Conservation (phyloP, 345 rosid species). For the Arabidopsis arenosa region DNA sequence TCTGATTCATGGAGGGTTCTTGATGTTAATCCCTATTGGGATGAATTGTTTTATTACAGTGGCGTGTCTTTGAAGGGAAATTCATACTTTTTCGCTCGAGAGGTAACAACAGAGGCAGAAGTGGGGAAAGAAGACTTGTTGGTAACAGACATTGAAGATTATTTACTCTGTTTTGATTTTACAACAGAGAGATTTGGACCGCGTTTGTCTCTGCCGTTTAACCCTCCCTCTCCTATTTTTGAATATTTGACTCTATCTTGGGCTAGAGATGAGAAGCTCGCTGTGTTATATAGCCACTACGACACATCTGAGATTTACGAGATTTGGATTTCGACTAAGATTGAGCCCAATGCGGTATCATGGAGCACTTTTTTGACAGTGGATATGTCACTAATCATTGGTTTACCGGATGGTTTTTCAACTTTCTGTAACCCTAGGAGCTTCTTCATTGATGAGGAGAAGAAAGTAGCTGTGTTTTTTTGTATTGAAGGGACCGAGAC, state of each 20-base stretch:
- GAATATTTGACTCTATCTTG: not conserved
- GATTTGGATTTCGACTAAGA: not conserved
- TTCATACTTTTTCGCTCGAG: not conserved
- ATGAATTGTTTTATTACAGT: not conserved
- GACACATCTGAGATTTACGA: not conserved
- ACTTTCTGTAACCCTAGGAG: not conserved
- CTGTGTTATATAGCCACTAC: not conserved
- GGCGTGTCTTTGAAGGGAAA: not conserved
- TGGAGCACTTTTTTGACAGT: not conserved
- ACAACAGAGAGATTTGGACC: not conserved
- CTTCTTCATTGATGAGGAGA: constrained; percentile 19
- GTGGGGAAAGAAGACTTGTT: too few species aligned
- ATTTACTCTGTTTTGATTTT: not conserved
- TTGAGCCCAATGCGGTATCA: not conserved
- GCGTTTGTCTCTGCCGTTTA: not conserved
- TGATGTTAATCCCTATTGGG: not conserved
- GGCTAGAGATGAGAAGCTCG: constrained; percentile 3
- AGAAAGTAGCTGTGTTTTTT: constrained; percentile 9
- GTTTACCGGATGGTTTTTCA: not conserved
- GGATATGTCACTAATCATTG: not conserved
- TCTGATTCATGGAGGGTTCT: not conserved
- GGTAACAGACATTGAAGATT: not conserved
- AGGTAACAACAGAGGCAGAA: not conserved
- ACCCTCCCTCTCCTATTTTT: not conserved
- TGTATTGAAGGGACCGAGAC: not conserved